Conservation (phyloP, 1,284 basidiomycete species). For the Leccinum pachyderme region DNA sequence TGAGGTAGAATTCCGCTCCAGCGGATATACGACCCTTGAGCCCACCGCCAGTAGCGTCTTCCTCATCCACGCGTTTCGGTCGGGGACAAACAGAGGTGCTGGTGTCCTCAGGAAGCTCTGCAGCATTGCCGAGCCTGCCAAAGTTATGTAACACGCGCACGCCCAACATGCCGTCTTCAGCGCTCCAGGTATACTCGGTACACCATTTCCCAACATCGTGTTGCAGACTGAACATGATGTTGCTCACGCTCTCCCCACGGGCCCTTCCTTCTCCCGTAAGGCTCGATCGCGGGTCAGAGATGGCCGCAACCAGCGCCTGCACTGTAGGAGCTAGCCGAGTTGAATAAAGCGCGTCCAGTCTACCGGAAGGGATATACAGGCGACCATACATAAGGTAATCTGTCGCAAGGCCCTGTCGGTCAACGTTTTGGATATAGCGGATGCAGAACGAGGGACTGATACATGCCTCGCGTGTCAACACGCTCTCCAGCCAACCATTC, state of each 20-base stretch:
- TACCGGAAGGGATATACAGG: constrained; percentile 84
- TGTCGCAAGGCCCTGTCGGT: constrained; percentile 31
- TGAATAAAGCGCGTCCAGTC: constrained; percentile 88
- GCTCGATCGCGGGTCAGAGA: constrained; percentile 66
- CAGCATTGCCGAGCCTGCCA: constrained; percentile 52
- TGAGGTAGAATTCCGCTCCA: constrained; percentile 93
- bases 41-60: constrained; percentile 87
- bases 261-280: constrained; percentile 42
- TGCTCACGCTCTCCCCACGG: constrained; percentile 54
- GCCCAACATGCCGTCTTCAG: constrained; percentile 93
- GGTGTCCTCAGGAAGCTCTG: constrained; percentile 30
- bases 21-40: constrained; percentile 87
- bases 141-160: constrained; percentile 92
- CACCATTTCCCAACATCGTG: constrained; percentile 93
- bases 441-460: neutral
- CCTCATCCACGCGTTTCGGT: constrained; percentile 78
- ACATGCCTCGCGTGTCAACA: constrained; percentile 75
- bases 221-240: constrained; percentile 86
- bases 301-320: constrained; percentile 68
- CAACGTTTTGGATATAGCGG: constrained; percentile 19
- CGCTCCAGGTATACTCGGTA: constrained; percentile 93
- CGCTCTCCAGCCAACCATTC: constrained; percentile 77
- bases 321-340: constrained; percentile 74
- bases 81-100: constrained; percentile 22
- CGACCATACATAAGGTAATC: constrained; percentile 93